Base-by-base conservation (phyloP, 2,329 filamentous ascomycete genomes). In the Colletotrichum horii region DNA sequence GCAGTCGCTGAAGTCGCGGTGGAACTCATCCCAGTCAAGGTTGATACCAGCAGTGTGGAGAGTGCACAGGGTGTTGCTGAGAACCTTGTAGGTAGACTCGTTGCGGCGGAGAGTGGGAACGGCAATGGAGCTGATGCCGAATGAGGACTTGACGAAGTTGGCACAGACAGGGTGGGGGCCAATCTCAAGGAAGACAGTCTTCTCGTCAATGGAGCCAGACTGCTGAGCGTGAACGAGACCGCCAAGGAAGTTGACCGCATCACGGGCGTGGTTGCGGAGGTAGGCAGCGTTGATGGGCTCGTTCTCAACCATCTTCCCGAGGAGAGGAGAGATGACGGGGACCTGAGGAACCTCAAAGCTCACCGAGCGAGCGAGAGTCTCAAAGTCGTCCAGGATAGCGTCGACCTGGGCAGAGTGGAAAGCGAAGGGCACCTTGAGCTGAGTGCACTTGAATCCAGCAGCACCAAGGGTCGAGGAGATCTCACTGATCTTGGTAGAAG, bases 11-110 rank as follows among this genome's bases (percentile, higher is more conserved):
- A 89, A 89, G 75, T 87, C 85, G 70, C 89, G 85, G 78, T 94
- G 91, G 80, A 91, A 94, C 83, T 95, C 94, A 75, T 92, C 90
- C 90, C 94, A 96, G 81, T 93, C 88, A 74, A 96, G 86, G 56
- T 89, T 86, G 9, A 94, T 84, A 52, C 93, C 94, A 12, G 88
- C 88, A 6, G 85, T 85, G 83, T 94, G 91, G 0, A 96, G 70
- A 2, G 87, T 85, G 70, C 88, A 88, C 52, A 94, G 84, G 66
- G 86, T 92, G 62, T 85, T 87, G 11, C 90, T 84, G 6, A 95
- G 83, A 0, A 91, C 93, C 83, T 91, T 92, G 89, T 92, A 95
- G 6, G 90, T 88, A 74, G 91, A 86, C 77, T 94, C 91, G 32
- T 89, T 90, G 52, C 92, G 90, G n/a, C 91, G 91, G 3, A 95